Conservation (phyloP, 2,329 filamentous ascomycete species). For the Chalaropsis thielavioides region DNA sequence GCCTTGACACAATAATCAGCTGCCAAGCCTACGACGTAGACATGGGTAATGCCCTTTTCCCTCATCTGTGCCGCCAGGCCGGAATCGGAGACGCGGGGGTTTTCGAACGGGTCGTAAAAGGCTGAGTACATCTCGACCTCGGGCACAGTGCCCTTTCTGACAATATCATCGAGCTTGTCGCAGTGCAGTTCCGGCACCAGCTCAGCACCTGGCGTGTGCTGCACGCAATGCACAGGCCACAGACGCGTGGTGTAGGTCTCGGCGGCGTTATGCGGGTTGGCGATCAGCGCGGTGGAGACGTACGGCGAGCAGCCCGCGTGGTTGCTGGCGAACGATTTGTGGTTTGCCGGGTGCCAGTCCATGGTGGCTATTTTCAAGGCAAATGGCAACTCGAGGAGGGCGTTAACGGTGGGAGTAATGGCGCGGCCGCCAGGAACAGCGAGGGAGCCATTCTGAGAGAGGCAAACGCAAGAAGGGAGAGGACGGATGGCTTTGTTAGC, state of each 20-base stretch:
- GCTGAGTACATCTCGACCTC: constrained; percentile 87
- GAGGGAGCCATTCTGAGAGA: constrained; percentile 59
- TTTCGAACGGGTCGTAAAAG: constrained; percentile 66
- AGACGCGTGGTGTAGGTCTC: constrained; percentile 54
- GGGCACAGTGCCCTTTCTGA: constrained; percentile 64
- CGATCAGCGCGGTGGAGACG: constrained; percentile 46
- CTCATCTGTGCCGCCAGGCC: constrained; percentile 47
- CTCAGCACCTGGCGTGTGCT: constrained; percentile 54
- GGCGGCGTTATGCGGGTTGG: constrained; percentile 47
- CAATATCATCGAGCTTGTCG: constrained; percentile 43
- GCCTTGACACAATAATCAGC: constrained; percentile 77
- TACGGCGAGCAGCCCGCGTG: constrained; percentile 55
- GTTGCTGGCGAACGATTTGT: constrained; percentile 80
- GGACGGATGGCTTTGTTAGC: constrained; percentile 18
- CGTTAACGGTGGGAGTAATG: constrained; percentile 58
- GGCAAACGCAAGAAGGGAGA: too few relatives aligned
- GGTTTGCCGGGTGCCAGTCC: constrained; percentile 72
- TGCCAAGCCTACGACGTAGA: constrained; percentile 76
- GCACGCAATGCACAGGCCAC: constrained; percentile 86
- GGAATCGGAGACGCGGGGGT: constrained; percentile 44
- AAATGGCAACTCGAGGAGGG: constrained; percentile 58
- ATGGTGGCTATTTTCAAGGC: constrained; percentile 67
- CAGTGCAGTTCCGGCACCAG: constrained; percentile 58
- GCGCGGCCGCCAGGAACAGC: constrained; percentile 60
- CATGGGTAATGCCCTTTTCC: constrained; percentile 46